These are phyloP conservation scores for Beauveria sp. DNA, from an alignment of 2,329 filamentous ascomycete species.

Conservation along the genomic window DNA sequence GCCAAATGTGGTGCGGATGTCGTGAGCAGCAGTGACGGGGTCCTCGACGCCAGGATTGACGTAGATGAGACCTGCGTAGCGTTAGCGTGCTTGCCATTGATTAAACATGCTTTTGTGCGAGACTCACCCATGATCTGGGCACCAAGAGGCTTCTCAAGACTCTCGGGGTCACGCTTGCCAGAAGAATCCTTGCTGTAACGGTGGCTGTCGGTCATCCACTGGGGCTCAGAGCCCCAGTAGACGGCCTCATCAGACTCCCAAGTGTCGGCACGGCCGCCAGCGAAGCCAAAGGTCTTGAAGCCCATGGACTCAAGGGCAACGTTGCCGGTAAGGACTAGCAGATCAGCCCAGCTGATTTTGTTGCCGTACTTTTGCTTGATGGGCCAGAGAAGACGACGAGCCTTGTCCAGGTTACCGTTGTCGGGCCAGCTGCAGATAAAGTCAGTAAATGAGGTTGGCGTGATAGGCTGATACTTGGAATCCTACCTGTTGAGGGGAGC, in stretches of 20 bases:
- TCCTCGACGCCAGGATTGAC: constrained; percentile 70
- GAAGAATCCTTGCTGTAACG: constrained; percentile 48
- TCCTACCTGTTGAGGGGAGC: constrained; percentile 58
- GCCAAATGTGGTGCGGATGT: constrained; percentile 67
- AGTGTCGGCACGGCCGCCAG: constrained; percentile 62
- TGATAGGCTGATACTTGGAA: not conserved
- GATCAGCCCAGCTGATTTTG: constrained; percentile 75
- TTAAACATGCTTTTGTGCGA: too few species aligned
- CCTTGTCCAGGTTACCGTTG: constrained; percentile 73
- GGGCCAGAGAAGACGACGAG: constrained; percentile 69
- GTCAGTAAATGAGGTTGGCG: constrained; percentile 18
- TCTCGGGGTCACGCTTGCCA: constrained; percentile 32
- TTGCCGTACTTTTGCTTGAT: constrained; percentile 80
- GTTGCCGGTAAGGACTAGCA: constrained; percentile 65
- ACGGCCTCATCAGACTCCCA: constrained; percentile 70
- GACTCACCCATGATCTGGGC: constrained; percentile 27
- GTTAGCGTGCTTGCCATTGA: constrained; percentile 26
- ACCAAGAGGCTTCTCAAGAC: constrained; percentile 55
- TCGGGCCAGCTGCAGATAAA: constrained; percentile 56
- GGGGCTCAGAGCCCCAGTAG: constrained; percentile 70
- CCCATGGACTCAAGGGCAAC: constrained; percentile 73
- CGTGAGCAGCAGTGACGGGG: constrained; percentile 58
- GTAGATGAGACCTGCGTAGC: constrained; percentile 66
- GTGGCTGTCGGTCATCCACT: constrained; percentile 67
- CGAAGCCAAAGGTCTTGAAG: constrained; percentile 66